phyloP scores from a whole-genome alignment of 768 basidiomycete species.

The Amyloporia xantha region DNA sequence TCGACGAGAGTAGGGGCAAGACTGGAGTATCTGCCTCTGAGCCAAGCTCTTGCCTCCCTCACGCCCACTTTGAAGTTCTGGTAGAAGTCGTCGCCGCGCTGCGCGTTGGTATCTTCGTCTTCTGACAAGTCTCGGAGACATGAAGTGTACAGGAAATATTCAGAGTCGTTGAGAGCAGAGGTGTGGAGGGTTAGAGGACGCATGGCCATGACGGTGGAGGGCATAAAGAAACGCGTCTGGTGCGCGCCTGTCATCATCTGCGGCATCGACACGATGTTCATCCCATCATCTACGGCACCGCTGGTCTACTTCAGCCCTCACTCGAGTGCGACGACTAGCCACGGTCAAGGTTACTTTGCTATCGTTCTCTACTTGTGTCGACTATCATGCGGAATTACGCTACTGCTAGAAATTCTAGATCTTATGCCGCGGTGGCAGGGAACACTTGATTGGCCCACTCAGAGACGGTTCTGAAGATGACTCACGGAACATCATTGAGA shows the following conservation, averaged over 20 bases:
- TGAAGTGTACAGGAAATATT: constrained; percentile 62
- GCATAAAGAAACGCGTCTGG: neutral
- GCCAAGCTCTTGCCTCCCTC: constrained; percentile 70
- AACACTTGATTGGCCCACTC: too few relatives aligned
- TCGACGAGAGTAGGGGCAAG: constrained; percentile 51
- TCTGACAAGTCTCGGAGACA: constrained; percentile 41
- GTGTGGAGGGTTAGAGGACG: constrained; percentile 62
- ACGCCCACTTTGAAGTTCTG: constrained; percentile 47
- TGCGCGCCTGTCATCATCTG: neutral
- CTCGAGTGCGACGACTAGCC: too few relatives aligned
- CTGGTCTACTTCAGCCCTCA: too few relatives aligned
- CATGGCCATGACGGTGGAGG: constrained; percentile 20
- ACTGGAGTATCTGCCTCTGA: constrained; percentile 60
- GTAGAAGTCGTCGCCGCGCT: constrained; percentile 42
- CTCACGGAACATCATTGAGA: too few relatives aligned
- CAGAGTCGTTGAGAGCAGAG: constrained; percentile 69
- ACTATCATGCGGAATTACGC: too few relatives aligned
- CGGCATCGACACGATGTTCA: too few relatives aligned
- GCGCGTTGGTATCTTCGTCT: constrained; percentile 17
- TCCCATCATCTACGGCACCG: too few relatives aligned
- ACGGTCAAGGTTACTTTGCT: too few relatives aligned
- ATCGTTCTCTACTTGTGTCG: too few relatives aligned
- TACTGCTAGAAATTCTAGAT: too few relatives aligned
- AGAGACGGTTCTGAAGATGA: too few relatives aligned
- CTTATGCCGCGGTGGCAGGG: too few relatives aligned